Percentiles rank a stretch among this genome's conserved stretches.
phyloP scores from a whole-genome alignment of 2,329 filamentous ascomycete species.

The Aspergillus tubingensis region DNA sequence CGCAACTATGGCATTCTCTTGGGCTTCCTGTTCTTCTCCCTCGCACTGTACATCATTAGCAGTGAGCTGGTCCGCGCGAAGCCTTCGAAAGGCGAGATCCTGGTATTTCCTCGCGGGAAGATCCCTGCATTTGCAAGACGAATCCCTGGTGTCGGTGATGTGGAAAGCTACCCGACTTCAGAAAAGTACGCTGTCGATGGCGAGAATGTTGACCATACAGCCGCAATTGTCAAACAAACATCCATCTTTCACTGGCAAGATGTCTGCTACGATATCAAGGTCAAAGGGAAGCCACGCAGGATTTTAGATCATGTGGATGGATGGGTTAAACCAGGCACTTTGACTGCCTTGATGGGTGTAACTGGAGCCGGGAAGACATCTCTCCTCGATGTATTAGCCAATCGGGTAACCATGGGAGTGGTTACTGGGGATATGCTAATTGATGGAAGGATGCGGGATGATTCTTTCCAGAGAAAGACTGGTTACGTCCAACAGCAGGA shows the following conservation, averaged over 20 bases:
- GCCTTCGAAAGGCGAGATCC: constrained; percentile 72
- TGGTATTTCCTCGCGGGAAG: constrained; percentile 71
- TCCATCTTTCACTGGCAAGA: constrained; percentile 79
- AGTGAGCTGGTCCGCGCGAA: constrained; percentile 64
- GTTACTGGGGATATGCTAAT: constrained; percentile 82
- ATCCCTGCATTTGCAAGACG: constrained; percentile 51
- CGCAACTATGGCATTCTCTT: constrained; percentile 68
- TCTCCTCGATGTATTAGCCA: constrained; percentile 78
- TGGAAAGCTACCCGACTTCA: constrained; percentile 21
- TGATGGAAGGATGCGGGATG: constrained; percentile 70
- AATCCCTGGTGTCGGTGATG: constrained; percentile 20
- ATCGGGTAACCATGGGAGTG: constrained; percentile 81
- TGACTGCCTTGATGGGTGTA: constrained; percentile 88
- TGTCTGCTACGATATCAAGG: constrained; percentile 77
- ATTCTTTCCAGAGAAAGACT: constrained; percentile 64
- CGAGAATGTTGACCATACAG: constrained; percentile 68
- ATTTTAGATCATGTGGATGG: constrained; percentile 84
- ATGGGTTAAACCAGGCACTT: constrained; percentile 87
- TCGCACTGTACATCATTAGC: constrained; percentile 60
- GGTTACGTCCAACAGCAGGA: constrained; percentile 79
- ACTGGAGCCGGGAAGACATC: constrained; percentile 90
- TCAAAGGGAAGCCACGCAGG: constrained; percentile 71
- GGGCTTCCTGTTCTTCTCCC: constrained; percentile 62
- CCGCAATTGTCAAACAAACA: constrained; percentile 74
- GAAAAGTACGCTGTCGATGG: constrained; percentile 66